Base-by-base conservation (phyloP, 208 protist genomes). In the Wallacemonas collosoma region DNA sequence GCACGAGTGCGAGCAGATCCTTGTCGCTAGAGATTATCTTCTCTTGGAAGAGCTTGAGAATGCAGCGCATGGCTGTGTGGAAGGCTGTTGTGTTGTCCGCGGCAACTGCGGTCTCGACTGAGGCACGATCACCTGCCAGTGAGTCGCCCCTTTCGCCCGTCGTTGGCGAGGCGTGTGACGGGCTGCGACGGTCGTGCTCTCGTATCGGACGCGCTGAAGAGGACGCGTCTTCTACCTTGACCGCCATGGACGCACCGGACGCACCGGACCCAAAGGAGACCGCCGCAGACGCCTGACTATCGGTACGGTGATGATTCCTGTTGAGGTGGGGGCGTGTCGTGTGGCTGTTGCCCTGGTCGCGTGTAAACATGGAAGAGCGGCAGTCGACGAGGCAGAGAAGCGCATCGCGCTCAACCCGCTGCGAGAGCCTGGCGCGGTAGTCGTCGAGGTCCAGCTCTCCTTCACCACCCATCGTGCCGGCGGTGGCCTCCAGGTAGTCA, bases 351-450 rank as follows among this genome's bases (percentile, higher is more conserved):
- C 45, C 12, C 12, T 12, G 45, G 45, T 50, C 45, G 45, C 6
- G 45, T 50, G 38, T 40, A 66, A 94, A 95, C 88, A 95, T 94
- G 35, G 58, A 26, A 17, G 58, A 63, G 43, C 77, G 83, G 74
- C 85, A 93, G 75, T 96, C 92, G 5, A 96, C 75, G 2, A 93
- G 70, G 62, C 88, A 96, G 47, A 96, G 73, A 5, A 96, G 80
- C 9, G 79, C 88, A 67, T 93, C 89, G 6, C 72, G 70, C 53
- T 90, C 76, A 56, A 56, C 14, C 61, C 35, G 57, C 65, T 79
- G 56, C 64, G 71, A 41, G 35, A 63, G n/a, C 17, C 54, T 26
- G 26, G 75, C 73, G 17, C 75, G 43, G 35, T 43, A 14, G 8
- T 74, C 73, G 17, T 87, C 79, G 2, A 39, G 26, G 35, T 77